Evolutionary conservation across 108 stramenopile genomes (phyloP), one percentile per base, ranked within the genome.

Genomic region (Aurantiochytrium sp.): DNA sequence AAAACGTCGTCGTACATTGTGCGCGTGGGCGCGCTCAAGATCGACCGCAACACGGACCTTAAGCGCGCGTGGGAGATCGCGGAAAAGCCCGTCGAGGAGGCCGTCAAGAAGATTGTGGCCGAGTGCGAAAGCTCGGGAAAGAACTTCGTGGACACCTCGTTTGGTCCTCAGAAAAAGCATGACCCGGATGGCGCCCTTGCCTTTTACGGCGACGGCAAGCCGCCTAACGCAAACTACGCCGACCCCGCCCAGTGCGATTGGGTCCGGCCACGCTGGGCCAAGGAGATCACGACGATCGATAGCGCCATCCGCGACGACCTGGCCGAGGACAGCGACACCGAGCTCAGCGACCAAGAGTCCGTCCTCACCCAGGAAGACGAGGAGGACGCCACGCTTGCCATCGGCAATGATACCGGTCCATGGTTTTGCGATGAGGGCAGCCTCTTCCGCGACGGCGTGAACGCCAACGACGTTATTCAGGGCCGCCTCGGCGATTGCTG

Each of bases 401-500:
- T 6, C 86, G 55, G 31, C 48, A 10, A 24, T 0, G 31, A 37
- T 4, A 6, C 30, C 19, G 37, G 22, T 0, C 27, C 4, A 4
- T 37, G 21, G 85, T 86, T 55, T 52, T 54, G 37, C 5, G 37
- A 48, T 4, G 86, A 87, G 6, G 86, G 65, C 3, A 54, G 1
- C 10, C 89, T 93, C 24, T 92, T 93, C 86, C 85, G 88, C 52
- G 91, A 89, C 27, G 89, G 87, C 22, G 65, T 59, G 31, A 65
- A 53, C 3, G 86, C 89, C 4, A 86, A 89, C 48, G 89, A 89
- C 48, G 68, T 89, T 0, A 52, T 37, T n/a, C 65, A 68, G 54
- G 89, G 89, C 24, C 27, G 10, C 19, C 86, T 89, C 21, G 68
- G 55, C 15, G 89, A 89, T 55, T 52, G 86, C 69, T 89, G 89